A percentile compares a stretch with the other conserved stretches of the same genome.
phyloP scores from a whole-genome alignment of 2,329 filamentous ascomycete genomes.

The Diaporthe eres region DNA sequence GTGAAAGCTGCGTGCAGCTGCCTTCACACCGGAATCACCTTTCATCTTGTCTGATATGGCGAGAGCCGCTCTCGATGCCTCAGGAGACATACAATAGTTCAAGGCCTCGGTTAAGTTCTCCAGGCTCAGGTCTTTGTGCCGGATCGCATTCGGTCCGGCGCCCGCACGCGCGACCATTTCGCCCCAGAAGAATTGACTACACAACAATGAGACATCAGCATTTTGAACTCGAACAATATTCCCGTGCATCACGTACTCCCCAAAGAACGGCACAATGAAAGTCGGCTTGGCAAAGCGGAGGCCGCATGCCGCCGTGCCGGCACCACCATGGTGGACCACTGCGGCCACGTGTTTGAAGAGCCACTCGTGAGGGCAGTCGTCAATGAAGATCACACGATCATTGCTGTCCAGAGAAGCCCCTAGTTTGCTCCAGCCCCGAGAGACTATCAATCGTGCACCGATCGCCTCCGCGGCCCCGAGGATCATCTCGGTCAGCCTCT shows the following conservation, averaged over 20 bases:
- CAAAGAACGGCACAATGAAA: neutral
- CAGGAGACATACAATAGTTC: neutral
- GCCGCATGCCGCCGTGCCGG: conserved; percentile 55
- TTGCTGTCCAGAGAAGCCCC: conserved; percentile 54
- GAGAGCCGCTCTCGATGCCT: neutral
- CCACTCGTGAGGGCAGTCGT: conserved; percentile 78
- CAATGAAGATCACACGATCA: conserved; percentile 67
- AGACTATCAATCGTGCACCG: conserved; percentile 72
- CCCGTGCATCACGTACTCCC: neutral
- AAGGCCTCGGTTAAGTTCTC: neutral
- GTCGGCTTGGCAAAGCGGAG: conserved; percentile 1
- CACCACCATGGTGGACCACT: conserved; percentile 76
- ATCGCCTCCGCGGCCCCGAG: conserved; percentile 70
- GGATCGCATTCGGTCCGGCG: neutral
- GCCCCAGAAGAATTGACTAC: conserved; percentile 11
- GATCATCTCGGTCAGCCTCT: conserved; percentile 69
- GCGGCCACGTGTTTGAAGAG: conserved; percentile 71
- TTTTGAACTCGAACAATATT: accelerated
- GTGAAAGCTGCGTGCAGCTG: conserved; percentile 4
- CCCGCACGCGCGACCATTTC: neutral
- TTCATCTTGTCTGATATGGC: neutral
- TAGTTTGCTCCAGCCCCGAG: conserved; percentile 75
- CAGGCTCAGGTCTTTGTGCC: neutral
- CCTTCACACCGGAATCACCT: neutral
- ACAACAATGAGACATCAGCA: neutral